These are phyloP conservation scores for Naganishia liquefaciens DNA, from an alignment of 1,284 basidiomycete genomes.

Conservation along the genomic window DNA sequence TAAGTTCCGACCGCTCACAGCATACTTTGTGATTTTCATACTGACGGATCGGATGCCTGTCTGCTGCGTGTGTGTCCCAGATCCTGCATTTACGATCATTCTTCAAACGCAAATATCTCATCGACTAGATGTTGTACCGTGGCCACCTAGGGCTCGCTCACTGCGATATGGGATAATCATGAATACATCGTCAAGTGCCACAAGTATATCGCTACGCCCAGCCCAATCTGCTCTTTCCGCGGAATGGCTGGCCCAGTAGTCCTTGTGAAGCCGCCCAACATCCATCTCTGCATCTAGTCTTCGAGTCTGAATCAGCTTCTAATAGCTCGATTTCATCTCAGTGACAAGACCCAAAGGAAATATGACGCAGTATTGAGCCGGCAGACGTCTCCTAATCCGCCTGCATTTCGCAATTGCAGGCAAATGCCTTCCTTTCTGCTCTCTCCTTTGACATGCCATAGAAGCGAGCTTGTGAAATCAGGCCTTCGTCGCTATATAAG, in stretches of 20 bases:
- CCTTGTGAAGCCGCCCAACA: too few species aligned
- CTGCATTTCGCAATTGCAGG: too few species aligned
- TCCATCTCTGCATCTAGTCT: too few species aligned
- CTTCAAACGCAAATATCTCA: constrained; percentile 97
- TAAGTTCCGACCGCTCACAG: constrained; percentile 49
- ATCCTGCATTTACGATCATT: constrained; percentile 88
- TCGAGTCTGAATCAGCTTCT: too few species aligned
- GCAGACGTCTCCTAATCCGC: too few species aligned
- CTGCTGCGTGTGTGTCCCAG: constrained; percentile 39
- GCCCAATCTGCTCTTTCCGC: too few species aligned
- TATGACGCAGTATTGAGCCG: too few species aligned
- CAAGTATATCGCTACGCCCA: background rate
- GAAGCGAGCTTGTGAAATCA: background rate
- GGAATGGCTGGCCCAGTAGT: too few species aligned
- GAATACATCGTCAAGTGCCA: background rate
- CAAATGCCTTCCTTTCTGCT: background rate
- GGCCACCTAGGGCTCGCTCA: background rate
- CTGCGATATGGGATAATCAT: background rate
- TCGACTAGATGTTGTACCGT: constrained; percentile 62
- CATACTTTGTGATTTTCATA: too few species aligned
- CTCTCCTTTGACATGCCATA: background rate
- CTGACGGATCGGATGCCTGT: background rate
- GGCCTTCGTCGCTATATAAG: too few species aligned
- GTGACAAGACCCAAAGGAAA: too few species aligned
- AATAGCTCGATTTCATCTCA: too few species aligned